Evolutionary conservation across 2,329 filamentous ascomycete genomes (phyloP).

Genomic region (Colletotrichum plurivorum): DNA sequence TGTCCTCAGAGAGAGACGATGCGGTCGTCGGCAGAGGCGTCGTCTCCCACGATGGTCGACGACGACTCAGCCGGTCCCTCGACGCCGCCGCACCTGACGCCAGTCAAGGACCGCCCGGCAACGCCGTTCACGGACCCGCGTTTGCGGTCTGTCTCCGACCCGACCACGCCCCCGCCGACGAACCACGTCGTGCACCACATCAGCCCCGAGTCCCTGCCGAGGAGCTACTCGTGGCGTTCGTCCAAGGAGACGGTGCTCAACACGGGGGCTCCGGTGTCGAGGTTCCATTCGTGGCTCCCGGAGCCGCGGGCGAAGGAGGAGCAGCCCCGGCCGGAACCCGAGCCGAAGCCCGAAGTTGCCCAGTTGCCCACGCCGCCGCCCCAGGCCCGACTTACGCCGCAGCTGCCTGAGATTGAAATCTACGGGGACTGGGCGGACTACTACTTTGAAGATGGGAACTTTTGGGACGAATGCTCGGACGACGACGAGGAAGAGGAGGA

Average conservation of each 20-base stretch:
- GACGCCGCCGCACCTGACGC: conserved; percentile 16
- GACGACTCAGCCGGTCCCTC: conserved; percentile 25
- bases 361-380: neutral
- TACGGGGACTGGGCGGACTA: conserved; percentile 43
- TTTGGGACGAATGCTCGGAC: conserved; percentile 23
- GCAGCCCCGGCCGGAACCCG: neutral
- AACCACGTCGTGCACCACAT: conserved; percentile 24
- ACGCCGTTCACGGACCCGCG: conserved; percentile 34
- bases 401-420: conserved; percentile 27
- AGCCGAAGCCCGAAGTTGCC: neutral
- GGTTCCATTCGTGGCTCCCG: conserved; percentile 24
- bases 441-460: conserved; percentile 41
- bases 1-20: conserved; percentile 23
- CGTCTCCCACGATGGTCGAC: conserved; percentile 32
- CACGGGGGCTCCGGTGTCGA: conserved; percentile 19
- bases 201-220: conserved; percentile 10
- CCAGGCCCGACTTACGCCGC: neutral
- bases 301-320: conserved; percentile 12
- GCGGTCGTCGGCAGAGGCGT: conserved; percentile 30
- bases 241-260: conserved; percentile 36
- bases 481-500: conserved; percentile 8
- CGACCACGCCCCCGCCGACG: conserved; percentile 33
- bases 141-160: conserved; percentile 17
- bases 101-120: conserved; percentile 30
- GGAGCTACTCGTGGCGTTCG: conserved; percentile 35